Evolutionary conservation across 441 rosid species (phyloP), one percentile per base, ranked within the genome.

Genomic region (Syzygium syzygioides): DNA sequence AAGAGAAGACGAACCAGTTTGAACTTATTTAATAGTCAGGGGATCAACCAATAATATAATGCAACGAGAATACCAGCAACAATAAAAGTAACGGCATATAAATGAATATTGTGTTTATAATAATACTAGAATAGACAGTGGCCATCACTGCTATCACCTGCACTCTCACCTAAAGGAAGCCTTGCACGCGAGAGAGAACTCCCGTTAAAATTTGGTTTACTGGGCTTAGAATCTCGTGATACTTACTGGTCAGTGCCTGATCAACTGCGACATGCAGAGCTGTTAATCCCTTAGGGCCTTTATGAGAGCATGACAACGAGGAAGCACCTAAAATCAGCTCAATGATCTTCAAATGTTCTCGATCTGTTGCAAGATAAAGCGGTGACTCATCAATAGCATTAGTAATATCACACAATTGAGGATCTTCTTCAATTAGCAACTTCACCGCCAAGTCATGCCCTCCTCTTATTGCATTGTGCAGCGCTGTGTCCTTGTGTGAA

Each of bases 201-300:
- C 6, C 18, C 19, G 62, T 25, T 57, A 57, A 25, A 25, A 10
- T 25, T 57, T 23, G n/a, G 10, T 25, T 4, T 5, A 11, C 7
- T 25, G 14, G 62, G 7, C 14, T 11, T 57, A 57, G 64, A 59
- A 11, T 59, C 14, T 59, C 4, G 15, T 14, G 32, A n/a, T 0
- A 62, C 34, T 62, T 62, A 62, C 68, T 0, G 2, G 0, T 14
- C 1, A 3, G 2, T 14, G 11, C 2, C 4, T 4, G 4, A 14
- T 0, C 0, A 1, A 3, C 1, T 1, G 11, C 19, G 9, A 10
- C 23, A 4, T 64, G 76, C 10, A 64, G 5, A 14, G 76, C 12
- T 64, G 76, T 64, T 11, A 30, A 7, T 7, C 23, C 76, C 20
- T 64, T 64, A 14, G 76, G 37, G 76, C 76, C 76, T 11, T 15